Base-by-base conservation (phyloP, 2,329 filamentous ascomycete species). In the Aspergillus nomiae region DNA sequence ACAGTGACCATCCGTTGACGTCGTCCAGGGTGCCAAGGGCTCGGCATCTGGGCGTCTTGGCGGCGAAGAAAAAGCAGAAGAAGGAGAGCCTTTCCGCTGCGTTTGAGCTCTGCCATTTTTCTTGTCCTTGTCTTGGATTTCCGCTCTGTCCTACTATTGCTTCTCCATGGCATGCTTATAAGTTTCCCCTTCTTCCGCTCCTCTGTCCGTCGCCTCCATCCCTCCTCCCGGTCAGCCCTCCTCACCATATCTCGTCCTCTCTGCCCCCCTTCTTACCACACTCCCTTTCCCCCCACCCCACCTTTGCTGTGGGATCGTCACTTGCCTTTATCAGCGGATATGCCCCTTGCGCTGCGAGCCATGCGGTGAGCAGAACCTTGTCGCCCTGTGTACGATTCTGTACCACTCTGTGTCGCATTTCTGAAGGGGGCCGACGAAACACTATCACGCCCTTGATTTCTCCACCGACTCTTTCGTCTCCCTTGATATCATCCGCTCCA, bases 11-110 rank as follows among this genome's bases (percentile, higher is more conserved):
- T 54, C 34, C 59, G 56, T 67, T 59, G 61, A 64, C 54, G 56
- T 67, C 58, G 62, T 56, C 60, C 59, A 48, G 45, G 43, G 67
- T 69, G 72, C 72, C 73, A 74, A 75, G 72, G 67, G 63, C 71
- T 74, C 67, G 72, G 73, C 72, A 69, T 66, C 73, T 74, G 70
- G 71, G 73, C 73, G 66, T 65, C 69, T 70, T 71, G 71, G 70
- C 68, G 57, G 60, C 58, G 59, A 64, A 63, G 63, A 67, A 58
- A 59, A 56, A 61, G 63, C 58, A 58, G 46, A 65, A 46, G 56
- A 36, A 56, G 45, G 57, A 60, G 41, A 58, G 62, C 62, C 59
- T 61, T 67, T 69, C 69, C 63, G 69, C 65, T 68, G 60, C 63
- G 62, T 41, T 41, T 69, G 28, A 48, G 14, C 21, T 12, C n/a